phyloP scores from a whole-genome alignment of 1,284 basidiomycete genomes.

The Blastosporella zonata region DNA sequence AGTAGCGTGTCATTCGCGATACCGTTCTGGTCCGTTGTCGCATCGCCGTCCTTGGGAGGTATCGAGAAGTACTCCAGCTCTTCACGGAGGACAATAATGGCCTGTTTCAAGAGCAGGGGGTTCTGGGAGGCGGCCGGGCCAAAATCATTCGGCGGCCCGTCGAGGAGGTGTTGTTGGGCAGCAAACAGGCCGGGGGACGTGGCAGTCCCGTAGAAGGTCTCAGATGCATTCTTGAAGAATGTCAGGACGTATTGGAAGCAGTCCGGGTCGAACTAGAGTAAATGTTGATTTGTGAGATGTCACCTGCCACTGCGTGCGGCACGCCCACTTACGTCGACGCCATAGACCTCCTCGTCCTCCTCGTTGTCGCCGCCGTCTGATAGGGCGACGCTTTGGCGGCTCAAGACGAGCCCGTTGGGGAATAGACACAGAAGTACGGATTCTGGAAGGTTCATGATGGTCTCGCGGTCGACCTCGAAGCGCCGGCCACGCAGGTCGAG shows the following conservation, averaged over 20 bases:
- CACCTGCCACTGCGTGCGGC: slow-evolving; percentile 3
- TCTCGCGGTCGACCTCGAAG: slow-evolving; percentile 96
- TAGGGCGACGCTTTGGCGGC: slow-evolving; percentile 75
- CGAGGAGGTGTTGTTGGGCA: slow-evolving; percentile 77
- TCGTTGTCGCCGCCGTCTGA: slow-evolving; percentile 76
- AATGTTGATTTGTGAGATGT: slow-evolving; percentile 11
- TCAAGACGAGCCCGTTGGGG: slow-evolving; percentile 94
- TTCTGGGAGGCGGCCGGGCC: slow-evolving; percentile 72
- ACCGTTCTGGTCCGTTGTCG: slow-evolving; percentile 73
- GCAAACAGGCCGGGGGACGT: slow-evolving; percentile 71
- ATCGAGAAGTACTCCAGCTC: slow-evolving; percentile 99
- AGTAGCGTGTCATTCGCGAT: slow-evolving; percentile 74
- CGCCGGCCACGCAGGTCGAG: slow-evolving; percentile 90
- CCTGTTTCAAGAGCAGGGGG: slow-evolving; percentile 93
- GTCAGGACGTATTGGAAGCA: slow-evolving; percentile 92
- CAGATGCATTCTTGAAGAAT: slow-evolving; percentile 88
- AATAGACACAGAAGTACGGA: slow-evolving; percentile 95
- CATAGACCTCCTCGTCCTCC: slow-evolving; percentile 92
- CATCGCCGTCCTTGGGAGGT: slow-evolving; percentile 65
- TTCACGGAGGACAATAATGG: slow-evolving; percentile 97
- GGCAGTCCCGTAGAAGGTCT: slow-evolving; percentile 89
- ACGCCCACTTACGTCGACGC: slow-evolving; percentile 77
- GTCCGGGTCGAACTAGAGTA: slow-evolving; percentile 86
- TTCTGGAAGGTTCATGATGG: slow-evolving; percentile 98
- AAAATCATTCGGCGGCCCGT: slow-evolving; percentile 61